Evolutionary conservation across 2,329 filamentous ascomycete genomes (phyloP).

Genomic region (Fusarium guadeloupense): DNA sequence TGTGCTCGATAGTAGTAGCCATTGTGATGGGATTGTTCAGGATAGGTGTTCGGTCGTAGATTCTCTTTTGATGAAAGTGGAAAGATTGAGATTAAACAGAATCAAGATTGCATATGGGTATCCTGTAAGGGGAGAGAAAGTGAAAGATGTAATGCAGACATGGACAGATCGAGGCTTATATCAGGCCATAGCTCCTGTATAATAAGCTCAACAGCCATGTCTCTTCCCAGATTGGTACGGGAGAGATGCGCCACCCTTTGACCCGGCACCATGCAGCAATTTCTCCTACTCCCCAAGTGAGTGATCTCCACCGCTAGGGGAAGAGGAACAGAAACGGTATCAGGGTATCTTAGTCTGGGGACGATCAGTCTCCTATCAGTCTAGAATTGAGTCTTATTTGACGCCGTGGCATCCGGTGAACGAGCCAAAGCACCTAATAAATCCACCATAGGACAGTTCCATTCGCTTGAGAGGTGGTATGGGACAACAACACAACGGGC

Average conservation of each 20-base stretch:
- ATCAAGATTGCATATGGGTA: constrained; percentile 15
- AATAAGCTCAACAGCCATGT: constrained; percentile 21
- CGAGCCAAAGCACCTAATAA: constrained; percentile 28
- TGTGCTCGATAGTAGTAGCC: constrained; percentile 42
- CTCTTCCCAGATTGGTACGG: constrained; percentile 38
- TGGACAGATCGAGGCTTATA: constrained; percentile 35
- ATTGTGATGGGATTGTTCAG: constrained; percentile 33
- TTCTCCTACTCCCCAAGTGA: constrained; percentile 19
- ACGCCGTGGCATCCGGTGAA: constrained; percentile 28
- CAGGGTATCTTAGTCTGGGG: constrained; percentile 7
- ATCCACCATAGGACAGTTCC: constrained; percentile 24
- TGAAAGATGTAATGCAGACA: constrained; percentile 18
- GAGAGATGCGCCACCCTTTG: constrained; percentile 43
- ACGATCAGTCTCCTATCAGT: constrained; percentile 39
- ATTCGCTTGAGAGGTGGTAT: not conserved
- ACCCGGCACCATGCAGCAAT: constrained; percentile 35
- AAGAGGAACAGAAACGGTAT: constrained; percentile 25
- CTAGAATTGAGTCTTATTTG: constrained; percentile 14
- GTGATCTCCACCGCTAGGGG: constrained; percentile 44
- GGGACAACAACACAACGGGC: constrained; percentile 1
- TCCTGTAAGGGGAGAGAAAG: constrained; percentile 21
- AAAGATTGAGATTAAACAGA: not conserved
- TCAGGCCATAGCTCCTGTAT: constrained; percentile 34
- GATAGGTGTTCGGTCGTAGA: not conserved
- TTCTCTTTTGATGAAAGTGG: not conserved